phyloP scores from a whole-genome alignment of 169 alveolate species.

The Plasmodium relictum region DNA sequence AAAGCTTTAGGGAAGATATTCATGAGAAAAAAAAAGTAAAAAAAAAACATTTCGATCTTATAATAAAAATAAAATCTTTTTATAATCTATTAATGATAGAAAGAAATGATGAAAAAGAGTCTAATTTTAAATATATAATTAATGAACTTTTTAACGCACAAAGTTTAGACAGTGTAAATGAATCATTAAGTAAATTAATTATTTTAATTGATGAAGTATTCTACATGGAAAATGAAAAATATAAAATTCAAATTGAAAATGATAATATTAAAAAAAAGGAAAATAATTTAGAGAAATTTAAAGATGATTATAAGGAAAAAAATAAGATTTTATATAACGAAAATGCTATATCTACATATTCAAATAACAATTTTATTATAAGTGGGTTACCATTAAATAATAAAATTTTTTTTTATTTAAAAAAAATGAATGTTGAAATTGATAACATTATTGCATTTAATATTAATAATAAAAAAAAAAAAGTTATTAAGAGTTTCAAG shows the following conservation, averaged over 20 bases:
- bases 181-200: slow-evolving; percentile 3
- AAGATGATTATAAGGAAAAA: neutral
- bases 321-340: neutral
- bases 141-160: slow-evolving; percentile 3
- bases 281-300: neutral
- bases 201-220: neutral
- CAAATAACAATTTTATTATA: slow-evolving; percentile 18
- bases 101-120: slow-evolving; percentile 1
- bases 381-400: slow-evolving; percentile 50
- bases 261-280: neutral
- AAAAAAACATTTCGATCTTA: neutral
- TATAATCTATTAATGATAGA: slow-evolving; percentile 36
- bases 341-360: neutral
- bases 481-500: neutral
- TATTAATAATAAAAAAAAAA: slow-evolving; percentile 1
- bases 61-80: slow-evolving; percentile 26
- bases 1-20: neutral
- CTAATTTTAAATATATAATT: neutral
- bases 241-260: neutral
- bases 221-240: neutral
- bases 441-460: slow-evolving; percentile 38
- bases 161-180: neutral
- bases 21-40: neutral
- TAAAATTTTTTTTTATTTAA: slow-evolving; percentile 19
- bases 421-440: slow-evolving; percentile 28